Evolutionary conservation across 345 rosid species (phyloP).

Genomic region (Camelina hispida): DNA sequence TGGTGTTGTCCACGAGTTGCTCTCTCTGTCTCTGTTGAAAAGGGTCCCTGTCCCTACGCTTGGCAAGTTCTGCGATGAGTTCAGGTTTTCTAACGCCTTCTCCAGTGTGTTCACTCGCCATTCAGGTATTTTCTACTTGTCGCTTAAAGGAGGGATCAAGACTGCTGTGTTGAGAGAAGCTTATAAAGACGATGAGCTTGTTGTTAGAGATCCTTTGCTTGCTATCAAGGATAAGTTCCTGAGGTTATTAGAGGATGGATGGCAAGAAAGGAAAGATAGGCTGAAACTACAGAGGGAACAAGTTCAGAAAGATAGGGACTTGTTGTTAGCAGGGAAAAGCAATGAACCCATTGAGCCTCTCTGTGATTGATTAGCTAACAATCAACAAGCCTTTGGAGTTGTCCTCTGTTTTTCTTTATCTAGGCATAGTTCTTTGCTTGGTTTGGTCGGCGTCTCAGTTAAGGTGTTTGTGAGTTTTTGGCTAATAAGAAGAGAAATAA

Average conservation of each 20-base stretch:
- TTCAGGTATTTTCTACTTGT: conserved; percentile 87
- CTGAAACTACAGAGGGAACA: conserved; percentile 50
- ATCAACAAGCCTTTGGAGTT: background rate
- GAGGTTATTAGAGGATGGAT: conserved; percentile 69
- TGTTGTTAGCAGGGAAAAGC: conserved; percentile 43
- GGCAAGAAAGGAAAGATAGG: conserved; percentile 61
- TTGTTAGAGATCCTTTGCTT: conserved; percentile 70
- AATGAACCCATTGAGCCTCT: conserved; percentile 36
- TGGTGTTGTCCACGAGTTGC: conserved; percentile 80
- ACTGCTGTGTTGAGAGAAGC: conserved; percentile 87
- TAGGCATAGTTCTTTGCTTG: background rate
- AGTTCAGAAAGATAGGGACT: conserved; percentile 50
- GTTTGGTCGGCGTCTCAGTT: conserved; percentile 11
- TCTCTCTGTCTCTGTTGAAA: conserved; percentile 77
- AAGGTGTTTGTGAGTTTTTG: conserved; percentile 15
- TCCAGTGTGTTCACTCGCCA: conserved; percentile 83
- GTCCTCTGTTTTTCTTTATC: background rate
- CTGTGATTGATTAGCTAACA: conserved; percentile 27
- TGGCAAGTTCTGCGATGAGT: conserved; percentile 80
- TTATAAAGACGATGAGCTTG: conserved; percentile 58
- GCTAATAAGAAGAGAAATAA: background rate
- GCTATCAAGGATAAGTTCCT: conserved; percentile 74
- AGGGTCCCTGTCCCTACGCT: conserved; percentile 84
- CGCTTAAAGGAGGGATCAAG: conserved; percentile 81
- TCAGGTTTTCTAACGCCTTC: conserved; percentile 77